Evolutionary conservation across 163 green algal genomes (phyloP).

Genomic region (Scenedesmus sp.): DNA sequence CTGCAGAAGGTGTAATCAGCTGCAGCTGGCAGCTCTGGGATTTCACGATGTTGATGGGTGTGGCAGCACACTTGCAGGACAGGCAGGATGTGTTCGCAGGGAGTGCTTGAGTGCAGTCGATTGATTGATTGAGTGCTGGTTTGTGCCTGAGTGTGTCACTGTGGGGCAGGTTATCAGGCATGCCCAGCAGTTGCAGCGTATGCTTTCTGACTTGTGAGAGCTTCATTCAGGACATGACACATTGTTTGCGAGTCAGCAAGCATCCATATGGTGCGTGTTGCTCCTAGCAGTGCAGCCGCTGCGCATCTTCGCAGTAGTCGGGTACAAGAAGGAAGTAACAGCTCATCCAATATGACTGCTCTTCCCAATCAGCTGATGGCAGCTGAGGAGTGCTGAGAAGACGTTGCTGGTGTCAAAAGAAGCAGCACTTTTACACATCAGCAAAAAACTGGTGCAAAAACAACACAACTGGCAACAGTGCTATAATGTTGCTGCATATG

Average conservation of each 20-base stretch:
- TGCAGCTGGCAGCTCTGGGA: too few species aligned
- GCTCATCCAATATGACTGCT: neutral
- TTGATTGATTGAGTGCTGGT: too few species aligned
- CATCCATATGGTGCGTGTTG: neutral
- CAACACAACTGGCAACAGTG: too few species aligned
- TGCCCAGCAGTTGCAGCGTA: neutral
- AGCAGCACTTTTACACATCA: too few species aligned
- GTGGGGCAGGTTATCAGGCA: too few species aligned
- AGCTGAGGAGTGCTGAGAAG: neutral
- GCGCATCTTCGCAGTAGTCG: neutral
- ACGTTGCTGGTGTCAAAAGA: conserved; percentile 6
- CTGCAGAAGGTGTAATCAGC: conserved; percentile 58
- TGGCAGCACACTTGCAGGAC: too few species aligned
- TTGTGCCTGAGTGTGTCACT: too few species aligned
- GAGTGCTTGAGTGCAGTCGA: too few species aligned
- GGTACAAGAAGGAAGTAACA: neutral
- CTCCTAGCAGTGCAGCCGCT: neutral
- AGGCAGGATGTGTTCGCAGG: too few species aligned
- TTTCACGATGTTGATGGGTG: too few species aligned
- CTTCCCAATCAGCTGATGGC: neutral
- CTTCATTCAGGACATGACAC: neutral
- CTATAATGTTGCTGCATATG: neutral
- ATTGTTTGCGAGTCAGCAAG: neutral
- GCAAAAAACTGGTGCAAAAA: too few species aligned
- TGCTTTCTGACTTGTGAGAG: neutral